Evolutionary conservation across 495 filamentous ascomycete genomes (phyloP).

Genomic region (Neurospora sp.): DNA sequence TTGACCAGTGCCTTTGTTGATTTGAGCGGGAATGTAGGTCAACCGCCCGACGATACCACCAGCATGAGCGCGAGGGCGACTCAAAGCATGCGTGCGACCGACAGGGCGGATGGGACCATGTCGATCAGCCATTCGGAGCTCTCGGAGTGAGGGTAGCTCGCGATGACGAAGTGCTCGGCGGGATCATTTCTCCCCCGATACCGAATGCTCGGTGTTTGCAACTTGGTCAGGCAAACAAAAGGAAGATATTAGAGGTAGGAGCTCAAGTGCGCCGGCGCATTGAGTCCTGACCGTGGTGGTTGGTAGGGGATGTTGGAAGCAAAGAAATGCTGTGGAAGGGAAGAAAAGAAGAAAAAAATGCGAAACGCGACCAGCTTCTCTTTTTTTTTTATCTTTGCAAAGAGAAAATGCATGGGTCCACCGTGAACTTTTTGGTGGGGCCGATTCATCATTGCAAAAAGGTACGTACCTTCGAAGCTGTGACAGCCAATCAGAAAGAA

Average conservation of each 20-base stretch:
- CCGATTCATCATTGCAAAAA: not conserved
- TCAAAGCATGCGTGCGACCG: not conserved
- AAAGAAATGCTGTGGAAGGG: not conserved
- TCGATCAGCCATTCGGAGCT: slow-evolving; percentile 19
- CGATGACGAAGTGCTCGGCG: not conserved
- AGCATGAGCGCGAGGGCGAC: slow-evolving; percentile 3
- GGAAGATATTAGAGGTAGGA: not conserved
- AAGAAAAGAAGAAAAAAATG: not conserved
- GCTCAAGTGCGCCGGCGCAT: not conserved
- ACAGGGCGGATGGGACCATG: not conserved
- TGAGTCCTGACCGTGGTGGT: not conserved
- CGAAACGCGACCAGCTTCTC: not conserved
- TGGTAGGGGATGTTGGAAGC: not conserved
- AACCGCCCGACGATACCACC: slow-evolving; percentile 19
- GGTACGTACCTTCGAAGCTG: not conserved
- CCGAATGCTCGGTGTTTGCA: not conserved
- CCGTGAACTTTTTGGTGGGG: slow-evolving; percentile 12
- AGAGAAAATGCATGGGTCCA: not conserved
- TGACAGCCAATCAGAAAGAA: not conserved
- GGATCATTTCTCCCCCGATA: slow-evolving; percentile 13
- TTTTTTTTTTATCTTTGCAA: not conserved
- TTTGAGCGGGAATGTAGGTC: slow-evolving; percentile 13
- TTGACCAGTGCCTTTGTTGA: slow-evolving; percentile 7
- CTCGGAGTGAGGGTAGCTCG: slow-evolving; percentile 2
- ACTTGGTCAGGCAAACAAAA: not conserved